Evolutionary conservation across 495 filamentous ascomycete genomes (phyloP), one percentile per base, ranked within the genome.

Genomic region (Talaromyces liani): DNA sequence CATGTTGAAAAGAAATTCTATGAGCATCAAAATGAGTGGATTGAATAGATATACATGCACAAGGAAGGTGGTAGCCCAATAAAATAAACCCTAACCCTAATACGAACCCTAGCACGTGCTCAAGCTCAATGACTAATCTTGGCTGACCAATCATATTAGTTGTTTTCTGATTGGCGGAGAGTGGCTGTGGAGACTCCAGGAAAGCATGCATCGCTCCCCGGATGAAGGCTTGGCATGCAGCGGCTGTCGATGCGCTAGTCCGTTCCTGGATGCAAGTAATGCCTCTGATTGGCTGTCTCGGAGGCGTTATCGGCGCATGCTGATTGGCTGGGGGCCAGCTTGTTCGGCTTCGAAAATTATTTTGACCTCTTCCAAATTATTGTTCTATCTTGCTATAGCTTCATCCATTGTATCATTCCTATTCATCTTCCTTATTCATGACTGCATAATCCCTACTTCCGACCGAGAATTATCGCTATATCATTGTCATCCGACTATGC

Each of bases 201-300:
- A 67, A 49, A 5, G n/a, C 20, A 24, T 73, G 71, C 71, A 70
- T 66, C 65, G 69, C 69, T 73, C 71, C 69, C 69, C 69, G 71
- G 70, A 70, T 62, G 65, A 67, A 53, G 64, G 62, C 65, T 18
- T 41, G 14, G 36, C 36, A 41, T 41, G 36, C 36, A 41, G 36
- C 36, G 12, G 36, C 36, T 41, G 12, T 16, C 36, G 36, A 16
- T 41, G 60, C 71, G 63, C 71, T 71, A 73, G 41, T 31, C 71
- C 62, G 27, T 58, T 66, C 69, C 64, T 34, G 58, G 20, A 9
- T 14, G 9, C 31, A 18, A 6, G 9, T n/a, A 0, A n/a, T 5
- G 41, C 14, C 2, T 60, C 25, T 72, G 64, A 73, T 73, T 73
- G 69, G 71, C 39, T n/a, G 20, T n/a, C 9, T 6, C 6, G 16